Percentiles rank a stretch among this genome's conserved stretches.
Conservation (phyloP, 1,139 yeast species). For the Nakaseomyces bracarensis region DNA sequence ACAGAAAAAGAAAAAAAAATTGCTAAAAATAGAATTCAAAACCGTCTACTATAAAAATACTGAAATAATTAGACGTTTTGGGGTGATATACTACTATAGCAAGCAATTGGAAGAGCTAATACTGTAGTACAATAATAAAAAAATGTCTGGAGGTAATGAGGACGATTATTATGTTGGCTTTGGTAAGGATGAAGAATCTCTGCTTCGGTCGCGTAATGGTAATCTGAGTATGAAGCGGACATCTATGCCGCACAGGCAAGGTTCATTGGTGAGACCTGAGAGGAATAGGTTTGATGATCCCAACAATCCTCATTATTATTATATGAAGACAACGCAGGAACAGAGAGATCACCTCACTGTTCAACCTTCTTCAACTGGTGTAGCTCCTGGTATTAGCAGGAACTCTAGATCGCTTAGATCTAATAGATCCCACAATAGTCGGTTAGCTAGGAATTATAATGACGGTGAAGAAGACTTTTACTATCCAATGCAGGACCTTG, state of each 20-base stretch:
- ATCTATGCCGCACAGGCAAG: slow-evolving; percentile 21
- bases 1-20: too few relatives aligned
- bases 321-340: slow-evolving; percentile 72
- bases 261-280: slow-evolving; percentile 72
- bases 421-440: slow-evolving; percentile 7
- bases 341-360: slow-evolving; percentile 54
- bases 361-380: slow-evolving; percentile 67
- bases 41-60: too few relatives aligned
- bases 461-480: slow-evolving; percentile 2
- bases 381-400: slow-evolving; percentile 43
- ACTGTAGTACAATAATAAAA: background rate
- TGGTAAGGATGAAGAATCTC: slow-evolving; percentile 18
- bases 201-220: slow-evolving; percentile 15
- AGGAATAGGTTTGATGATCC: slow-evolving; percentile 57
- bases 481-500: slow-evolving; percentile 5
- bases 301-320: slow-evolving; percentile 68
- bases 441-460: slow-evolving; percentile 2
- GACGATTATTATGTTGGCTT: slow-evolving; percentile 19
- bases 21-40: too few relatives aligned
- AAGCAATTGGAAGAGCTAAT: background rate
- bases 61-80: too few relatives aligned
- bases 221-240: slow-evolving; percentile 8
- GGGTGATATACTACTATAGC: too few relatives aligned
- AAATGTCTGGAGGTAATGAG: slow-evolving; percentile 10
- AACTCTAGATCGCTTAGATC: slow-evolving; percentile 13